Evolutionary conservation across 768 basidiomycete species (phyloP), one percentile per base, ranked within the genome.

Genomic region (Amanita muscaria): DNA sequence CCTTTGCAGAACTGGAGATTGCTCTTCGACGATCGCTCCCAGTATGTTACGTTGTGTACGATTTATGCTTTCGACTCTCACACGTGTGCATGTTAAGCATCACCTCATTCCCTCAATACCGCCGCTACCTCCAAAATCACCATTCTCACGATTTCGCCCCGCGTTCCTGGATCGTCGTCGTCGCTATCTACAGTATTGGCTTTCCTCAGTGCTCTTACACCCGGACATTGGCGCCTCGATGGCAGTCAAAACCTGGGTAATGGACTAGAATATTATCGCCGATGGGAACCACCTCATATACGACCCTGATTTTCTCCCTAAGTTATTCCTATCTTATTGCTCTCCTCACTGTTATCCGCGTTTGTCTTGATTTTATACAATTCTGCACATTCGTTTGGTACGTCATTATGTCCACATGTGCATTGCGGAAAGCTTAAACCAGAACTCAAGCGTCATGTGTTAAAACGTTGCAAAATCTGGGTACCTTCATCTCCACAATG

Each of bases 191-290:
- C 74, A 85, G 56, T 72, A 75, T 46, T 87, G 81, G 80, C 75
- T 87, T 2, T 70, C 75, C 0, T 59, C 72, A 0, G 70, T 85
- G 2, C 55, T 86, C 0, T 62, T 86, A 1, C 83, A 86, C 51
- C 83, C 83, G 3, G 83, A 86, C 40, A 64, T 85, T 5, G 83
- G 83, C 2, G 76, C 73, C 0, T 74, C 70, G 35, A 69, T 76
- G 42, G 73, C 70, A 1, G 80, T 82, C 9, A 61, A 76, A 47
- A 55, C 63, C 33, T 86, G 83, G 83, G 73, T 84, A 27, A 75
- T 77, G 64, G 59, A 69, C 38, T 69, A n/a, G n/a, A n/a, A n/a
- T n/a, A n/a, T n/a, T n/a, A n/a, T n/a, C n/a, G n/a, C n/a, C n/a
- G n/a, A n/a, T n/a, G n/a, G n/a, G n/a, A n/a, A n/a, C n/a, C n/a